Base-by-base conservation (phyloP, 306 rosid species). In the Vicia faba region DNA sequence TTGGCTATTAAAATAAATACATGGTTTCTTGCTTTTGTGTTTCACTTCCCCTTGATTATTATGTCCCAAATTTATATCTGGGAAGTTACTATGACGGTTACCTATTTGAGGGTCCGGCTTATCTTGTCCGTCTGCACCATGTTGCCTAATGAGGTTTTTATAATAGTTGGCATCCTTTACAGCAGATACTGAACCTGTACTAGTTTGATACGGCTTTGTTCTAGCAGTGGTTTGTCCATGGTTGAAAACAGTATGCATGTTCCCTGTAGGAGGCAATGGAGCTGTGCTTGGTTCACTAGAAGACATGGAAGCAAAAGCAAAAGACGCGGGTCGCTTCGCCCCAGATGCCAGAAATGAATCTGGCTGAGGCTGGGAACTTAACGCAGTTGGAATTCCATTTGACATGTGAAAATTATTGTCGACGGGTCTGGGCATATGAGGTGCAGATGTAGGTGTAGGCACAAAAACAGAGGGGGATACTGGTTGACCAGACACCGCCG, bases 81-180 rank as follows among this genome's bases (percentile, higher is more conserved):
- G 75, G 20, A 53, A 57, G 66, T 72, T 77, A 79, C 63, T 80
- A 62, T 61, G 72, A 20, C 41, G 74, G 43, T 29, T 75, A 61
- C 89, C 85, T 64, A 69, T 75, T 59, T 78, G 73, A 66, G 78
- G 69, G 38, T 80, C 85, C 81, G 56, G 82, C 20, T 10, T 67
- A 23, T 71, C 82, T 23, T 68, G 74, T 70, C 74, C 78, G 23
- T 83, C 87, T 18, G 66, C 83, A 41, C 91, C 96, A 41, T 86
- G 85, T 82, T 78, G 80, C 77, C 88, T 78, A 65, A 83, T 62
- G 41, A 91, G 83, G 70, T 82, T 72, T 87, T 84, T 89, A 79
- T 73, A 87, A 74, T 89, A 85, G 83, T 77, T 78, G 71, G 55
- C 62, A 75, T 92, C 93, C 89, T 80, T 73, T 15, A 66, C 67